Conservation (phyloP, 768 basidiomycete species). For the Panaeolus papilionaceus region DNA sequence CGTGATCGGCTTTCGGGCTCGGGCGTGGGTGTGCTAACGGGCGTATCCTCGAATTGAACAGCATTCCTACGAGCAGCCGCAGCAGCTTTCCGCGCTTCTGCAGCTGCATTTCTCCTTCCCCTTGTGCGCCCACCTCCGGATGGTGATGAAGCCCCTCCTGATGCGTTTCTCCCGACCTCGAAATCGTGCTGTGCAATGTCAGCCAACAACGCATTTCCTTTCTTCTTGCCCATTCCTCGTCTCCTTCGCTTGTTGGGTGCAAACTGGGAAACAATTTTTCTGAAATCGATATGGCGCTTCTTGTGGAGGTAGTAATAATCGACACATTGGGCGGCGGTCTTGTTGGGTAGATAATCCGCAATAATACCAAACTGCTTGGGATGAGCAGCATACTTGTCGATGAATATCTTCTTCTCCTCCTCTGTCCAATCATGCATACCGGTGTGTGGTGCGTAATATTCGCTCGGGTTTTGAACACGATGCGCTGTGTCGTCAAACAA, state of each 20-base stretch:
- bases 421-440: conserved; percentile 90
- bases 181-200: conserved; percentile 84
- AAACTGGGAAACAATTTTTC: conserved; percentile 71
- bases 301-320: conserved; percentile 96
- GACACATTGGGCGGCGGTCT: conserved; percentile 89
- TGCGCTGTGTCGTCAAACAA: conserved; percentile 88
- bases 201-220: conserved; percentile 79
- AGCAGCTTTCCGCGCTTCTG: conserved; percentile 39
- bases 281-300: conserved; percentile 86
- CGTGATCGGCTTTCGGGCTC: conserved; percentile 62
- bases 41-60: conserved; percentile 54
- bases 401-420: conserved; percentile 78
- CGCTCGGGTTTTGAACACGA: conserved; percentile 73
- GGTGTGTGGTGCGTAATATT: conserved; percentile 76
- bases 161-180: conserved; percentile 44
- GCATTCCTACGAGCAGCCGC: conserved; percentile 43
- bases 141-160: conserved; percentile 36
- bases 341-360: conserved; percentile 78
- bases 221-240: conserved; percentile 70
- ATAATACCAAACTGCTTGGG: conserved; percentile 98
- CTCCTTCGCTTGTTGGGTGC: conserved; percentile 72
- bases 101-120: conserved; percentile 44
- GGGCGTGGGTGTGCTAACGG: conserved; percentile 69
- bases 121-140: conserved; percentile 44
- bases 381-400: conserved; percentile 80